Conservation (phyloP, 306 rosid species). For the Vicia villosa region DNA sequence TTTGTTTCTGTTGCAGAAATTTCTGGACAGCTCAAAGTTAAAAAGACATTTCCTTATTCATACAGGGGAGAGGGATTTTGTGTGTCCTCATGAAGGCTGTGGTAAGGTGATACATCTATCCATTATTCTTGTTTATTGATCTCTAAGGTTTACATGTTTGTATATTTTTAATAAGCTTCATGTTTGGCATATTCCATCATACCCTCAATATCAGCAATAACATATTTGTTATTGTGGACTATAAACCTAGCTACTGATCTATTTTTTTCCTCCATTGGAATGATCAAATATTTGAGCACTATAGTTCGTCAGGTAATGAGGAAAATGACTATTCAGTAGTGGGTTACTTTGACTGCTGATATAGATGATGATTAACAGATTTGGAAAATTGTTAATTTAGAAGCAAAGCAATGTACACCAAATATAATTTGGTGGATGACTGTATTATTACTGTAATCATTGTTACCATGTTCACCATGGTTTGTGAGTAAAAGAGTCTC, state of each 20-base stretch:
- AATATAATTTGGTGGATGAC: conserved; percentile 14
- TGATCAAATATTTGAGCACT: background rate
- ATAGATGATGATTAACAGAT: conserved; percentile 1
- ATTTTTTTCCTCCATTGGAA: background rate
- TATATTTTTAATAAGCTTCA: conserved; percentile 15
- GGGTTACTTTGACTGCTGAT: conserved; percentile 1
- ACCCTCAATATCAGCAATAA: background rate
- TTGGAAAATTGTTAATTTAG: background rate
- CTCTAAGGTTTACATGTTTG: conserved; percentile 21
- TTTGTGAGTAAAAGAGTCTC: background rate
- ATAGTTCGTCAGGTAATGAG: background rate
- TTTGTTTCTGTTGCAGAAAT: conserved; percentile 73
- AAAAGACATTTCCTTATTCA: conserved; percentile 94
- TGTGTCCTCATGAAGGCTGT: conserved; percentile 97
- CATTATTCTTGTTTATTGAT: conserved; percentile 31
- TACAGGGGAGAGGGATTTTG: conserved; percentile 92
- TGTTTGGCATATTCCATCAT: conserved; percentile 10
- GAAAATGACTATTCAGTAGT: background rate
- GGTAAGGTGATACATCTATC: conserved; percentile 82
- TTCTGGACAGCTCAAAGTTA: conserved; percentile 96
- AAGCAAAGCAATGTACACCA: background rate
- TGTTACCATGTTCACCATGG: background rate
- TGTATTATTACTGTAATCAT: conserved; percentile 8
- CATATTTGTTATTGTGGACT: conserved; percentile 11
- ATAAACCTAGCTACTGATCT: background rate